Percentiles rank a stretch among this genome's conserved stretches.
These are phyloP conservation scores for Tubosaeta sp. DNA, from an alignment of 768 basidiomycete genomes.

Conservation along the genomic window DNA sequence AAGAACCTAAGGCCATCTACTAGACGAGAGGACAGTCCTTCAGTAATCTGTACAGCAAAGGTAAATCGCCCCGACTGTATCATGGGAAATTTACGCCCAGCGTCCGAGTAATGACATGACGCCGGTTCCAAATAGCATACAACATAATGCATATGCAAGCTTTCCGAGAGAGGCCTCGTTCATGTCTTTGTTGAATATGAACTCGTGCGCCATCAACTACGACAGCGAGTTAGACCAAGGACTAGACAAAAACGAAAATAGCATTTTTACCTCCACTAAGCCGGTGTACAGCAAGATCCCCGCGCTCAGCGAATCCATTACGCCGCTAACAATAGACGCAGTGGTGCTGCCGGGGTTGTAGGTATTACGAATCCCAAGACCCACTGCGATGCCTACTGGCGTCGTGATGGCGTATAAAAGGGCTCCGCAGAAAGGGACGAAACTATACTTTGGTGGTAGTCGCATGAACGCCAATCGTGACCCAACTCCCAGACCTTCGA, in stretches of 20 bases:
- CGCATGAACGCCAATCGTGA: constrained; percentile 79
- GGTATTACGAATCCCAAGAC: constrained; percentile 66
- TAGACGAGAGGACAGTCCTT: too few relatives aligned
- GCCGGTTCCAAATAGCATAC: constrained; percentile 77
- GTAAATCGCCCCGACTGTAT: background rate
- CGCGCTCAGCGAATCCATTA: constrained; percentile 79
- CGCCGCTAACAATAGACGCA: constrained; percentile 78
- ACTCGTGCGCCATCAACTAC: constrained; percentile 89
- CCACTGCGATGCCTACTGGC: constrained; percentile 83
- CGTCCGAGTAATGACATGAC: constrained; percentile 89
- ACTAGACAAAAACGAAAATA: background rate
- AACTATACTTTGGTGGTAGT: constrained; percentile 51
- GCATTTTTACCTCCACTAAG: constrained; percentile 61
- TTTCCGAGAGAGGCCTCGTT: constrained; percentile 60
- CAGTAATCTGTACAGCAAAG: background rate
- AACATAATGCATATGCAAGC: constrained; percentile 68
- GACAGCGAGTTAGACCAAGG: constrained; percentile 1
- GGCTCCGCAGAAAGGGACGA: constrained; percentile 57
- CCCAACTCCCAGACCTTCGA: constrained; percentile 92
- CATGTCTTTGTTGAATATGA: constrained; percentile 87
- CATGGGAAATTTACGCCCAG: constrained; percentile 60
- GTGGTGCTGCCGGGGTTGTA: constrained; percentile 80
- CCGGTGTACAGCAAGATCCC: constrained; percentile 90
- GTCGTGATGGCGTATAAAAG: constrained; percentile 72
- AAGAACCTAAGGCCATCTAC: too few relatives aligned